Evolutionary conservation across 306 rosid species (phyloP).

Genomic region (Myrica gale): DNA sequence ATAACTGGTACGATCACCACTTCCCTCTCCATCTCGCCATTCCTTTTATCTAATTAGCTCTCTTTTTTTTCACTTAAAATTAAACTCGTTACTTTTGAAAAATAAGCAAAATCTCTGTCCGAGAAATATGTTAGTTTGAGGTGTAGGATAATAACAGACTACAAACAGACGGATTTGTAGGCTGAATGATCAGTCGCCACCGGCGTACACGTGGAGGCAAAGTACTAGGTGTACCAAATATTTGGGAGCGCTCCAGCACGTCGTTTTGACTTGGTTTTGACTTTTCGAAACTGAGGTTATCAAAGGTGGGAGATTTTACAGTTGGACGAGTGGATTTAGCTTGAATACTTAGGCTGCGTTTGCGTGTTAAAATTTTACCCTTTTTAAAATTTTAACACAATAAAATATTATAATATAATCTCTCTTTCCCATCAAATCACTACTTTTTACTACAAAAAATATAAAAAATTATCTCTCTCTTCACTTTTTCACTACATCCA

Average conservation of each 20-base stretch:
- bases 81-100: background rate
- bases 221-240: background rate
- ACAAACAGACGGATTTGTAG: no score
- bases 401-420: no score
- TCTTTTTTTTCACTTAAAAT: background rate
- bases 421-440: no score
- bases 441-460: no score
- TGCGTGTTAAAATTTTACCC: no score
- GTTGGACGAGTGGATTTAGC: background rate
- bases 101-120: no score
- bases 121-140: no score
- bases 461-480: no score
- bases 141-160: no score
- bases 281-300: background rate
- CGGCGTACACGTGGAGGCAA: background rate
- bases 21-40: background rate
- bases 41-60: background rate
- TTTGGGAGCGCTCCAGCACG: background rate
- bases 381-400: no score
- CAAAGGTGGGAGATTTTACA: background rate
- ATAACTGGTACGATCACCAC: conserved; percentile 48
- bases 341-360: background rate
- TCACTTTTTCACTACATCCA: no score
- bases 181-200: background rate
- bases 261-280: background rate